Percentiles rank a stretch among this genome's conserved stretches.
phyloP scores from a whole-genome alignment of 2,329 filamentous ascomycete species.

The Talaromyces rugulosus region DNA sequence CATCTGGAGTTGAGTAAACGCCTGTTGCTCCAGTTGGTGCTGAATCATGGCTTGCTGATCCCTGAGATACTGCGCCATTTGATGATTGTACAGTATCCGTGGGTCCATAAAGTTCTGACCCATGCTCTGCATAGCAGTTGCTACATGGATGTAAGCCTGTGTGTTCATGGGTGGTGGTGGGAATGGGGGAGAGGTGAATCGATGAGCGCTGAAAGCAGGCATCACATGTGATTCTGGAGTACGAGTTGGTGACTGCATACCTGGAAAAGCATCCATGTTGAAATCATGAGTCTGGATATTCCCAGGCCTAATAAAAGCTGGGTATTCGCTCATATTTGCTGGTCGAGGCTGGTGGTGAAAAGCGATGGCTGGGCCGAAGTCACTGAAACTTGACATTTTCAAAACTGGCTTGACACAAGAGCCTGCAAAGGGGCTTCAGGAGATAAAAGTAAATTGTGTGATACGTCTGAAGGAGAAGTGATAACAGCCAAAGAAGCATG shows the following conservation, averaged over 20 bases:
- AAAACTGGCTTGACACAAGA: not conserved
- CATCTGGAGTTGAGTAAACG: constrained; percentile 6
- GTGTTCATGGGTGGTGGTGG: not conserved
- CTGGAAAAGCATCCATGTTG: constrained; percentile 6
- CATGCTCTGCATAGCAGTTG: not conserved
- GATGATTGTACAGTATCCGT: constrained; percentile 2
- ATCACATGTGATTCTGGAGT: not conserved
- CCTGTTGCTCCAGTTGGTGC: constrained; percentile 3
- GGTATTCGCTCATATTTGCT: not conserved
- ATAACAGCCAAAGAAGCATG: not conserved
- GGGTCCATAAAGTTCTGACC: not conserved
- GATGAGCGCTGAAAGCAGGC: not conserved
- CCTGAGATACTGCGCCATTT: constrained; percentile 5
- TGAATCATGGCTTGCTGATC: constrained; percentile 5
- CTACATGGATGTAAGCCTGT: not conserved
- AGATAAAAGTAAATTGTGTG: not conserved
- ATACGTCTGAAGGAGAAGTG: not conserved
- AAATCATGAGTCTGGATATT: not conserved
- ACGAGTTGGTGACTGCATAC: not conserved
- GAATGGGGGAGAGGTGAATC: not conserved
- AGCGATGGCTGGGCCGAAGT: not conserved
- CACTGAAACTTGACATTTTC: not conserved
- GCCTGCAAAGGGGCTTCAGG: not conserved
- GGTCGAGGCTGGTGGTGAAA: not conserved
- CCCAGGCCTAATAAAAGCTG: not conserved